Evolutionary conservation across 2,329 filamentous ascomycete species (phyloP).

Genomic region (Stenocarpella maydis): DNA sequence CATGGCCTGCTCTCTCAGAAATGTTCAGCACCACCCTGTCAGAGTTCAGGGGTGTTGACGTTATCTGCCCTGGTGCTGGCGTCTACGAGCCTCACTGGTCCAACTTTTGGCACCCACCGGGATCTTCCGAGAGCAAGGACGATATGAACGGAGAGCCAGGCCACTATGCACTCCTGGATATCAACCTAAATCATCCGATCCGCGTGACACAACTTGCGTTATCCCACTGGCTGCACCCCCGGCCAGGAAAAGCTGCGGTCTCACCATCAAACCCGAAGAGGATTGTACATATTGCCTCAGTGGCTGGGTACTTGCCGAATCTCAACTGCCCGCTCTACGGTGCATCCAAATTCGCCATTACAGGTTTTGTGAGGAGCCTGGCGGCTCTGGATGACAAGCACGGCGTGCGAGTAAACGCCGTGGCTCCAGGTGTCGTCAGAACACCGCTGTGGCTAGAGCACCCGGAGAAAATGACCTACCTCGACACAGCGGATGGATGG

Average conservation of each 20-base stretch:
- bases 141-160: constrained; percentile 38
- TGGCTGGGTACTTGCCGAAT: constrained; percentile 47
- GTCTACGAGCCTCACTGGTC: constrained; percentile 56
- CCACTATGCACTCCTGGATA: constrained; percentile 48
- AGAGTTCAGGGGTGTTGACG: constrained; percentile 50
- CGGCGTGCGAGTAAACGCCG: constrained; percentile 51
- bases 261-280: constrained; percentile 45
- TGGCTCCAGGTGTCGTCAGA: constrained; percentile 53
- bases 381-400: constrained; percentile 44
- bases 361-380: constrained; percentile 52
- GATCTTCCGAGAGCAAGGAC: constrained; percentile 45
- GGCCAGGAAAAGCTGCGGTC: constrained; percentile 30
- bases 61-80: constrained; percentile 56
- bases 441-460: constrained; percentile 57
- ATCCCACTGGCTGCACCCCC: constrained; percentile 47
- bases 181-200: constrained; percentile 54
- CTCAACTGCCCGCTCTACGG: constrained; percentile 49
- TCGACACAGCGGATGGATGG: constrained; percentile 50
- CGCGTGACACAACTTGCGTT: constrained; percentile 51
- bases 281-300: constrained; percentile 48
- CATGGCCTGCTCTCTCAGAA: constrained; percentile 48
- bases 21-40: constrained; percentile 47
- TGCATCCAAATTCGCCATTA: constrained; percentile 50
- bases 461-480: constrained; percentile 51
- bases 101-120: constrained; percentile 53